Evolutionary conservation across 2,329 filamentous ascomycete genomes (phyloP), one percentile per base, ranked within the genome.

Genomic region (Aureobasidium sp.): DNA sequence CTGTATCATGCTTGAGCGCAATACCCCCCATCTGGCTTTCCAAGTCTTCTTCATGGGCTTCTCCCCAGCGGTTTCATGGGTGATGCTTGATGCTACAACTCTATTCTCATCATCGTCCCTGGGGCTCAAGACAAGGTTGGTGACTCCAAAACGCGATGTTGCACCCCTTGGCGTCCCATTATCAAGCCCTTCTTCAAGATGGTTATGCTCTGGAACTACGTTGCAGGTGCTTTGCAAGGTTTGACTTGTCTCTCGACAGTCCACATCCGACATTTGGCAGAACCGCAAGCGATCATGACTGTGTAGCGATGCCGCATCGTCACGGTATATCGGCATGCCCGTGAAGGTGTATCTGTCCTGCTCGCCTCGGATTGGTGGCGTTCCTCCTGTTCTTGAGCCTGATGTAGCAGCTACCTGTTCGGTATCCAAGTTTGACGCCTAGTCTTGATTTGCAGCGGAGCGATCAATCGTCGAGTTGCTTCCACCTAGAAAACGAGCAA

Each of bases 261-360:
- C 53, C 27, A 24, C 9, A 17, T 57, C 53, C 20, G 53, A 57
- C 29, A 57, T 44, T 8, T 27, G 37, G 7, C 12, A 15, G 13
- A 34, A 12, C 10, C 29, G 29, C 27, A 9, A 44, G 27, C 53
- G 41, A 55, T 64, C 64, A n/a, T 47, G 56, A 43, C 59, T 62
- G 9, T 51, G 43, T 13, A 66, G 17, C n/a, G 71, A 70, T 46
- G 67, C 64, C 17, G 64, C 64, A 44, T 69, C 66, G 7, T 55
- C 55, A 46, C 64, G 65, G 48, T 65, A 66, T 8, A 69, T 56
- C 20, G 69, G 67, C 47, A 69, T 66, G 44, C 68, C 67, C 55
- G 71, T 65, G 43, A 67, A 65, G 6, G 66, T 67, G 62, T 69
- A 68, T 37, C 65, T 66, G 61, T 68, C 24, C 10, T 48, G 61